Evolutionary conservation across 225 moss, liverwort and hornwort species (phyloP).

Genomic region (Physcomitrellopsis africana): DNA sequence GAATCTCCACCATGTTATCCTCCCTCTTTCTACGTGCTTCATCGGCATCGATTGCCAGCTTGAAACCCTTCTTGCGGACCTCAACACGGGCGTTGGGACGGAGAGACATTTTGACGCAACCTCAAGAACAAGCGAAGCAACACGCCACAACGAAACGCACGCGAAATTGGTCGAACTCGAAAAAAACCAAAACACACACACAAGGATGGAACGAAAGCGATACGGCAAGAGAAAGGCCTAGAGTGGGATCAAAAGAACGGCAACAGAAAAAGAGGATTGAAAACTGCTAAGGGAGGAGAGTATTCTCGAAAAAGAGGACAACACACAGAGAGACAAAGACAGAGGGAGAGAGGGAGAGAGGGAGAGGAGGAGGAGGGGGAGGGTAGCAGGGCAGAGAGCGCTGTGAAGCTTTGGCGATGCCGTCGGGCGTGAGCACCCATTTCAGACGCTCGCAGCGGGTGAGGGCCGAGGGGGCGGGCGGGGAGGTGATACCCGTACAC

Average conservation of each 20-base stretch:
- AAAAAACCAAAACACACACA: neutral
- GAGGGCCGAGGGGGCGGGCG: too few species aligned
- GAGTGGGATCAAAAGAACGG: neutral
- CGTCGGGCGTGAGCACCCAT: conserved; percentile 29
- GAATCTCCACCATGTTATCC: conserved; percentile 99
- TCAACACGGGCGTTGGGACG: conserved; percentile 90
- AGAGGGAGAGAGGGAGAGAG: too few species aligned
- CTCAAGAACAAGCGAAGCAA: neutral
- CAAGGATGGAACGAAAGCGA: neutral
- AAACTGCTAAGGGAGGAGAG: neutral
- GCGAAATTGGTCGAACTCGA: neutral
- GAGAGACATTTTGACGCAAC: conserved; percentile 68
- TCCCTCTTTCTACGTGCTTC: conserved; percentile 95
- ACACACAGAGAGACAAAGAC: neutral
- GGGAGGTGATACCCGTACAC: too few species aligned
- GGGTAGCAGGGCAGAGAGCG: too few species aligned
- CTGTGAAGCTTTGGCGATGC: conserved; percentile 22
- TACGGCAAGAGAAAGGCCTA: neutral
- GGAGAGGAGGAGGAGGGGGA: neutral
- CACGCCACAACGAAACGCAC: neutral
- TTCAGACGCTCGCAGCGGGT: too few species aligned
- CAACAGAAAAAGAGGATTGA: neutral
- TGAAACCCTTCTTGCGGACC: conserved; percentile 95
- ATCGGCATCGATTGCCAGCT: conserved; percentile 95
- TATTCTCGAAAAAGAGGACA: too few species aligned